phyloP scores from a whole-genome alignment of 106 monocot species.

The Triglochin maritima region DNA sequence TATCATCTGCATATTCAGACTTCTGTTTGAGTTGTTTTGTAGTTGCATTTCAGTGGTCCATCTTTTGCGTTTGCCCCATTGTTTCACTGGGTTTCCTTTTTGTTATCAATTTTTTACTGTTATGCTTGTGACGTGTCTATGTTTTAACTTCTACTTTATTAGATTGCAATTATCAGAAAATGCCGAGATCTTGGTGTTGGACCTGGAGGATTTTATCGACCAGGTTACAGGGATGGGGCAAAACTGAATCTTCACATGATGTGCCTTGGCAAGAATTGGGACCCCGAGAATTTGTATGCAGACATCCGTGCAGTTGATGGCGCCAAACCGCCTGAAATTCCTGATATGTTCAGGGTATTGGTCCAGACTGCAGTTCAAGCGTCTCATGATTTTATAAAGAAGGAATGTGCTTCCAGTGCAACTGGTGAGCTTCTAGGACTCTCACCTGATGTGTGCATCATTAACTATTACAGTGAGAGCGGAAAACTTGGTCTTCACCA shows the following conservation, averaged over 20 bases:
- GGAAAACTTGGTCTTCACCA: conserved; percentile 65
- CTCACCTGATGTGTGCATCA: conserved; percentile 56
- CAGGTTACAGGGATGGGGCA: conserved; percentile 45
- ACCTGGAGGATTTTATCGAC: conserved; percentile 53
- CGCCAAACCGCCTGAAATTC: conserved; percentile 37
- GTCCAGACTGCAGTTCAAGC: conserved; percentile 30
- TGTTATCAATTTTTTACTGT: neutral
- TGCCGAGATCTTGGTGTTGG: conserved; percentile 46
- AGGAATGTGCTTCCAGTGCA: neutral
- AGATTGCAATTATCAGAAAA: conserved; percentile 36
- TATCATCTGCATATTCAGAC: too few species aligned
- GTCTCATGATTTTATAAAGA: conserved; percentile 23
- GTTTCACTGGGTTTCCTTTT: neutral
- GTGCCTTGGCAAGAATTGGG: conserved; percentile 81
- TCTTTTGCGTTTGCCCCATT: too few species aligned
- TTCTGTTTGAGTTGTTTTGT: too few species aligned
- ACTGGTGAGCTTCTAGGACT: conserved; percentile 36
- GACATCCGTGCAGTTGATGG: conserved; percentile 30
- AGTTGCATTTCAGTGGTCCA: too few species aligned
- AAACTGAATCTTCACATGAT: conserved; percentile 59
- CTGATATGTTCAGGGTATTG: conserved; percentile 26
- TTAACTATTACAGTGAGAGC: conserved; percentile 38
- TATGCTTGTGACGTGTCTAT: neutral
- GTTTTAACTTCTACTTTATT: neutral
- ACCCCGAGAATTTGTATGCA: conserved; percentile 42